Evolutionary conservation across 1,284 basidiomycete genomes (phyloP).

Genomic region (Retiboletus flavoniger): DNA sequence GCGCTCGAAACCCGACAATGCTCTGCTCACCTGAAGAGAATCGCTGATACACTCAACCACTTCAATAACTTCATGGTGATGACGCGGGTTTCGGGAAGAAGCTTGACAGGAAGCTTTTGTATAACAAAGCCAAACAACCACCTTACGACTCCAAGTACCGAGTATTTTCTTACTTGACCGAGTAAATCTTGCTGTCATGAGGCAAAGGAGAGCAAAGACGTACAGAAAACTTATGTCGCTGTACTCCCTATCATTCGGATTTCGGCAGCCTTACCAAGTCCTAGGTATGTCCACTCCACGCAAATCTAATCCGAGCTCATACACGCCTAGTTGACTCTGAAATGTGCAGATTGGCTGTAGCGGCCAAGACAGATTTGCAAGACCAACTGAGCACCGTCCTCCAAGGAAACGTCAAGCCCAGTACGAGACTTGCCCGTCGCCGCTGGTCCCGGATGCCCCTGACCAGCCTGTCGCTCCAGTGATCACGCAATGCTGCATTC

Average conservation of each 20-base stretch:
- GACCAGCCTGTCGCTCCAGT: slow-evolving; percentile 57
- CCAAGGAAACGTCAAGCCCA: slow-evolving; percentile 85
- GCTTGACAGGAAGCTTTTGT: not conserved
- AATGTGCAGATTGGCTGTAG: slow-evolving; percentile 70
- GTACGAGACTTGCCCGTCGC: slow-evolving; percentile 50
- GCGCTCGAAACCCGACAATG: not conserved
- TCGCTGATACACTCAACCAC: slow-evolving; percentile 8
- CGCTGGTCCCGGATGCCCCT: slow-evolving; percentile 24
- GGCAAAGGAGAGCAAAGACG: slow-evolving; percentile 89
- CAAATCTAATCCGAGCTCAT: slow-evolving; percentile 18
- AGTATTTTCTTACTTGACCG: not conserved
- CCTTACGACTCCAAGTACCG: too few relatives aligned
- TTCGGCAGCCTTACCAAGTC: slow-evolving; percentile 88
- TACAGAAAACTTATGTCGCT: slow-evolving; percentile 91
- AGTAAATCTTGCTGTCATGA: slow-evolving; percentile 67
- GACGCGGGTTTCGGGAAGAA: not conserved
- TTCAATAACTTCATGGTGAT: slow-evolving; percentile 22
- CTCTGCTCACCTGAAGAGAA: slow-evolving; percentile 19
- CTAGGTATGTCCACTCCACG: slow-evolving; percentile 52
- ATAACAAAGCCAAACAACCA: slow-evolving; percentile 31
- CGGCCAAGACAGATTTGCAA: slow-evolving; percentile 70
- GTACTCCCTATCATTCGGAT: slow-evolving; percentile 83
- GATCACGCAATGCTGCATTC: slow-evolving; percentile 96
- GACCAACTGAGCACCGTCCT: slow-evolving; percentile 75
- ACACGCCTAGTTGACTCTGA: slow-evolving; percentile 72